phyloP scores from a whole-genome alignment of 306 rosid genomes.

The Vigna unguiculata region DNA sequence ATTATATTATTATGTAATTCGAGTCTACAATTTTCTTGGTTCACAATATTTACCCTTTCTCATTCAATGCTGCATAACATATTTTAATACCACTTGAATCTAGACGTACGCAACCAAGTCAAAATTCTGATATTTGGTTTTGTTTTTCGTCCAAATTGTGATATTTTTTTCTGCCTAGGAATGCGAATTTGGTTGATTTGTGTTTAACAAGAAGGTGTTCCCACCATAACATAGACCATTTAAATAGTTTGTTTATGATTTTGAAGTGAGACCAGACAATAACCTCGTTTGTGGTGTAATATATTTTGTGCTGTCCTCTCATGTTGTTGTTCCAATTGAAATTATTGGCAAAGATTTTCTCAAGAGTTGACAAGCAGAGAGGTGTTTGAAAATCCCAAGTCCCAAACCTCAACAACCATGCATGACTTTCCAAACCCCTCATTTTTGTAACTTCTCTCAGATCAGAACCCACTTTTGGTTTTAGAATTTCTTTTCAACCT shows the following conservation, averaged over 20 bases:
- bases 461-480: constrained; percentile 45
- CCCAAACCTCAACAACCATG: constrained; percentile 42
- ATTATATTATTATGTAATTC: no score
- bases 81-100: no score
- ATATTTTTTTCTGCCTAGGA: not conserved
- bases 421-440: constrained; percentile 44
- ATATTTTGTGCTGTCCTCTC: not conserved
- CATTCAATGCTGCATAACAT: no score
- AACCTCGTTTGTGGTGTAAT: constrained; percentile 41
- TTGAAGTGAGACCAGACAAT: constrained; percentile 34
- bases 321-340: constrained; percentile 18
- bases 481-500: constrained; percentile 49
- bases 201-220: constrained; percentile 6
- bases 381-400: constrained; percentile 47
- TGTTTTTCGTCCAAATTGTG: not conserved
- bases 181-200: not conserved
- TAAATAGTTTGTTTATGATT: not conserved
- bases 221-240: not conserved
- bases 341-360: constrained; percentile 38
- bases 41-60: no score
- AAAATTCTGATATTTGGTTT: not conserved
- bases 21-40: no score
- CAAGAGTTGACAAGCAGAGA: constrained; percentile 39
- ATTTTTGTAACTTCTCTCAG: constrained; percentile 33
- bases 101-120: not conserved